Evolutionary conservation across 176 grass and related monocot species (phyloP), one percentile per base, ranked within the genome.

Genomic region (Rhynchospora tenuis): DNA sequence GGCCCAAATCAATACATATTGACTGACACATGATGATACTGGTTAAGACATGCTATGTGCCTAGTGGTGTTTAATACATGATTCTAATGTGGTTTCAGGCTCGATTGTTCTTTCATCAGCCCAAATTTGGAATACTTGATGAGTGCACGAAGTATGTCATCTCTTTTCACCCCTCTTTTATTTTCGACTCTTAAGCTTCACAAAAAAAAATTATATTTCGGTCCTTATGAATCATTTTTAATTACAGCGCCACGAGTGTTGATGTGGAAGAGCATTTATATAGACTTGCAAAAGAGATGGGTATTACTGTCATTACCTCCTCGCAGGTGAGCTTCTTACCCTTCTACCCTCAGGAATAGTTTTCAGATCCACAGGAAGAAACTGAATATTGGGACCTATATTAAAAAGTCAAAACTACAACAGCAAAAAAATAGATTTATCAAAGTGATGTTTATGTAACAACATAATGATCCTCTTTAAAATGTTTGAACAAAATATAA

Each of bases 201-300:
- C 73, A 88, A 44, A 79, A 76, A 88, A 44, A 79, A 76, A 55
- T 82, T 55, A 19, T 57, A 10, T 68, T 28, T 2, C 4, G 62
- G 44, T 87, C 44, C 84, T 88, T 83, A 92, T 64, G 10, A 38
- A 3, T 5, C 0, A 13, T 73, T 4, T 16, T 77, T 79, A 67
- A 69, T 88, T 84, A 73, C 85, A 98, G 96, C 78, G 96, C 96
- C 9, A 98, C 93, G 0, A 98, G 96, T 76, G 96, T 98, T 44
- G 96, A 98, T 98, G 93, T 98, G 38, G 96, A 98, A 85, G 96
- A 98, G 52, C 96, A 98, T 86, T 28, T 98, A 44, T 98, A 98
- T 70, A 95, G 89, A 59, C 88, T 98, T 28, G 93, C 96, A 77
- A 93, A 89, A 64, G 56, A 86, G 67, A 98, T 98, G 96, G 93